A percentile compares a stretch with the other conserved stretches of the same genome.
Conservation (phyloP, 2,329 filamentous ascomycete species). For the Pyricularia pennisetigena region DNA sequence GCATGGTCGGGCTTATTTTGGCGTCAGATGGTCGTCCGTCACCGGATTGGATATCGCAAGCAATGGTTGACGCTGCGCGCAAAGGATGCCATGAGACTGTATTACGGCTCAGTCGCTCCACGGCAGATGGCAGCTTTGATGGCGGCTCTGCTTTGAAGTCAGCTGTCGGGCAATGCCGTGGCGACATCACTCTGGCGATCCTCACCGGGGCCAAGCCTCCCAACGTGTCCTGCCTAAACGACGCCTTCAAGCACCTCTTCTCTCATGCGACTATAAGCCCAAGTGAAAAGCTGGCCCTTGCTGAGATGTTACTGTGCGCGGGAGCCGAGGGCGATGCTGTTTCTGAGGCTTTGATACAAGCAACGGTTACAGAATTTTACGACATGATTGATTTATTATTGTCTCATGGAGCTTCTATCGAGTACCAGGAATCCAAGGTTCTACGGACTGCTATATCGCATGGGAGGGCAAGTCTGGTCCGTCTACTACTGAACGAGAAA, state of each 20-base stretch:
- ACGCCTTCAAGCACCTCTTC: constrained; percentile 39
- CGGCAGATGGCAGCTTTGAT: constrained; percentile 42
- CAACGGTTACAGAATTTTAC: constrained; percentile 37
- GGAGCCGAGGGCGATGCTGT: constrained; percentile 43
- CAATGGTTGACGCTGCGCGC: constrained; percentile 39
- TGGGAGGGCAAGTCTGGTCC: constrained; percentile 35
- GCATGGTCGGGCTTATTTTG: constrained; percentile 37
- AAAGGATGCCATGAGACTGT: constrained; percentile 41
- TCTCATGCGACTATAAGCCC: constrained; percentile 33
- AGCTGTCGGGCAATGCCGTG: constrained; percentile 36
- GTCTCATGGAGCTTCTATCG: constrained; percentile 41
- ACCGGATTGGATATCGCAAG: constrained; percentile 32
- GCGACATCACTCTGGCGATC: constrained; percentile 45
- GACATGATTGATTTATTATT: constrained; percentile 46
- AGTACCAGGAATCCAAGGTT: constrained; percentile 39
- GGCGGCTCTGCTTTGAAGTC: constrained; percentile 40
- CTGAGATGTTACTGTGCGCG: constrained; percentile 47
- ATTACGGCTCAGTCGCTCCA: constrained; percentile 37
- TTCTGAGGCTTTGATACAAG: constrained; percentile 35
- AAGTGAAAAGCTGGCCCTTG: constrained; percentile 38
- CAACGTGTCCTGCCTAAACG: constrained; percentile 33
- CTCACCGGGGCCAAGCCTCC: constrained; percentile 43
- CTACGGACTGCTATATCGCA: constrained; percentile 37
- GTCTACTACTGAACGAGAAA: constrained; percentile 34
- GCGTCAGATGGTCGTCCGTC: constrained; percentile 37